Conservation (phyloP, 2,329 filamentous ascomycete species). For the Aspergillus brunneoviolaceus region DNA sequence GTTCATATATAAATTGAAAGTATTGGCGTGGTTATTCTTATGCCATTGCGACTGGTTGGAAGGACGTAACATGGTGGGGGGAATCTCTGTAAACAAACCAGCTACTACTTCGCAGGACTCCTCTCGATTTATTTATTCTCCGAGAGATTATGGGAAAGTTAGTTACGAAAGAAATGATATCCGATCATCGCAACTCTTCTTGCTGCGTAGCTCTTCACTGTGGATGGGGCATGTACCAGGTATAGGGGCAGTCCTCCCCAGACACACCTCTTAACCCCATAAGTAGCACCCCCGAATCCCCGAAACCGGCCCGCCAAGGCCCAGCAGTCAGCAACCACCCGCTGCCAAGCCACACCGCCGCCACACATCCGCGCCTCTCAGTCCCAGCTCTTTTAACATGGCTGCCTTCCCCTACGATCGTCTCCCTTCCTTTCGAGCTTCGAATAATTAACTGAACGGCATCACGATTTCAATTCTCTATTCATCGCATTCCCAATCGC, state of each 20-base stretch:
- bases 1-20: not conserved
- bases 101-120: not conserved
- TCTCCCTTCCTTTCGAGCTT: not conserved
- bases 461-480: not conserved
- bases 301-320: constrained; percentile 5
- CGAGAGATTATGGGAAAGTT: too few species aligned
- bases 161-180: too few species aligned
- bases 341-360: constrained; percentile 39
- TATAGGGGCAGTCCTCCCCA: too few species aligned
- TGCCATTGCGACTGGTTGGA: not conserved
- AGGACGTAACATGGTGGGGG: not conserved
- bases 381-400: constrained; percentile 1
- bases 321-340: constrained; percentile 11
- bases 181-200: too few species aligned
- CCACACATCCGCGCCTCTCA: constrained; percentile 27
- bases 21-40: not conserved
- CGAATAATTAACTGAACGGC: not conserved
- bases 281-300: not conserved
- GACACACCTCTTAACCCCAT: not conserved
- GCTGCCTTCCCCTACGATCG: constrained; percentile 28
- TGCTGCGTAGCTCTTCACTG: too few species aligned
- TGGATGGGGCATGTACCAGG: too few species aligned
- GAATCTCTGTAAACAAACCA: not conserved
- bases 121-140: not conserved
- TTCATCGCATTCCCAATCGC: not conserved